Evolutionary conservation across 2,329 filamentous ascomycete genomes (phyloP).

Genomic region (Aspergillus ruber): DNA sequence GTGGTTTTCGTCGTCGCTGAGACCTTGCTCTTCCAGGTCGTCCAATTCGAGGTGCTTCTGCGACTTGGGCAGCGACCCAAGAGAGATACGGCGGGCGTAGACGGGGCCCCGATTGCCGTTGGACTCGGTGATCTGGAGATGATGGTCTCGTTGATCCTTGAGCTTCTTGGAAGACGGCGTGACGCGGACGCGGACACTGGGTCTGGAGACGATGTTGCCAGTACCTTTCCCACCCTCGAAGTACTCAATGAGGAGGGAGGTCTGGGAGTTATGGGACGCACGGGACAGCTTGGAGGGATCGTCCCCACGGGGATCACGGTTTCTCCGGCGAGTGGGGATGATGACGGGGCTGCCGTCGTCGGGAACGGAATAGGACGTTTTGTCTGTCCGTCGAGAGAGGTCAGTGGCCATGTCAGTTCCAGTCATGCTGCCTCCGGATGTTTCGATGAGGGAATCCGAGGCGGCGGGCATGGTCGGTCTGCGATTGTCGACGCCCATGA

Average conservation of each 20-base stretch:
- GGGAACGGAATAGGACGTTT: constrained; percentile 45
- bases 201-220: constrained; percentile 57
- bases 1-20: constrained; percentile 73
- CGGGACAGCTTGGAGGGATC: constrained; percentile 43
- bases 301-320: constrained; percentile 52
- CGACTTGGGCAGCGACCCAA: constrained; percentile 41
- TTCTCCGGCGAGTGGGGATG: constrained; percentile 60
- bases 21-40: constrained; percentile 56
- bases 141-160: constrained; percentile 54
- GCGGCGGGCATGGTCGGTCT: constrained; percentile 45
- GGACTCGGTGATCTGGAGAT: constrained; percentile 80
- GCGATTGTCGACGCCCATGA: constrained; percentile 45
- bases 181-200: constrained; percentile 73
- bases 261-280: constrained; percentile 63
- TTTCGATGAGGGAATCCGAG: constrained; percentile 44
- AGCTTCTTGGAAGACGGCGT: constrained; percentile 64
- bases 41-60: constrained; percentile 27
- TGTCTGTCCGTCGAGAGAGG: constrained; percentile 45
- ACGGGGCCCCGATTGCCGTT: constrained; percentile 66
- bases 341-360: constrained; percentile 70
- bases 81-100: constrained; percentile 61
- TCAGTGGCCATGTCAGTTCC: constrained; percentile 45
- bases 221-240: constrained; percentile 69
- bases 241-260: constrained; percentile 88
- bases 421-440: constrained; percentile 36